Evolutionary conservation across 495 filamentous ascomycete species (phyloP).

Genomic region (Talaromyces ruber): DNA sequence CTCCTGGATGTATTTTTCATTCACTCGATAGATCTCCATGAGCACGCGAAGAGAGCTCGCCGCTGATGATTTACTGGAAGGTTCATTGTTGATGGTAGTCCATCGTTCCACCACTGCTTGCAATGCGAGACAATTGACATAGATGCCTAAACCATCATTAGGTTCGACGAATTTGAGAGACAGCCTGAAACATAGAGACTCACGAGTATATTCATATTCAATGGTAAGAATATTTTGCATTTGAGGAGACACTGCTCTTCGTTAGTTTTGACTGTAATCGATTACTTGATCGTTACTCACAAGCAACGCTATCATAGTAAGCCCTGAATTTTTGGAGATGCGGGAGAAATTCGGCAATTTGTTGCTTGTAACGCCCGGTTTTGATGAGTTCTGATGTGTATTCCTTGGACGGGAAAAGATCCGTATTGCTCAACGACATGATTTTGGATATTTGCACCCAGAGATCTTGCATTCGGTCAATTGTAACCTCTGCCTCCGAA

Average conservation of each 20-base stretch:
- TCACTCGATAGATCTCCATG: slow-evolving; percentile 45
- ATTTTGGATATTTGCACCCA: slow-evolving; percentile 87
- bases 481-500: slow-evolving; percentile 19
- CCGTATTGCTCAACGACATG: slow-evolving; percentile 80
- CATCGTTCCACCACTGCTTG: slow-evolving; percentile 94
- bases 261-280: slow-evolving; percentile 14
- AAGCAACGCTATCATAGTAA: slow-evolving; percentile 51
- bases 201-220: slow-evolving; percentile 80
- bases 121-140: slow-evolving; percentile 85
- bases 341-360: slow-evolving; percentile 74
- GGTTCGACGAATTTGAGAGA: slow-evolving; percentile 17
- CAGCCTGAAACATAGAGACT: slow-evolving; percentile 11
- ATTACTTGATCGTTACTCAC: background rate
- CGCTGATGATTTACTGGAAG: slow-evolving; percentile 35
- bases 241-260: slow-evolving; percentile 52
- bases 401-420: slow-evolving; percentile 72
- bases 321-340: slow-evolving; percentile 66
- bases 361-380: slow-evolving; percentile 67
- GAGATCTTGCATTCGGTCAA: slow-evolving; percentile 66
- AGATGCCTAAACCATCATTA: slow-evolving; percentile 41
- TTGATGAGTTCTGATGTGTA: slow-evolving; percentile 81
- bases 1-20: slow-evolving; percentile 74
- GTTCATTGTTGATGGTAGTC: slow-evolving; percentile 57
- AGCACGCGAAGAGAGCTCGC: slow-evolving; percentile 42
- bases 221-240: slow-evolving; percentile 81